These are phyloP conservation scores for Magnolia kwangsiensis DNA, from an alignment of 164 flowering plant species.

Conservation along the genomic window DNA sequence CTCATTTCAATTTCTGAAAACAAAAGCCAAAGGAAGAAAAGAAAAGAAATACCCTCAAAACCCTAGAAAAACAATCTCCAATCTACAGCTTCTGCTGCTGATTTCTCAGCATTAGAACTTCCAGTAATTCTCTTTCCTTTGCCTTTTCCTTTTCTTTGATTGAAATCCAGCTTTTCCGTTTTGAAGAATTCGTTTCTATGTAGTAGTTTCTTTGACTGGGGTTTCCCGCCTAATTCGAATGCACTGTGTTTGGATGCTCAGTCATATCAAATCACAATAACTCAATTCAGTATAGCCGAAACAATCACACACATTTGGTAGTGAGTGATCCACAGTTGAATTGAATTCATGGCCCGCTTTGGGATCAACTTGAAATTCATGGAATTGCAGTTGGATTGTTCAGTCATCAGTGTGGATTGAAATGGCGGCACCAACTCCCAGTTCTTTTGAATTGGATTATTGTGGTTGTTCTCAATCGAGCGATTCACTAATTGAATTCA, in stretches of 20 bases:
- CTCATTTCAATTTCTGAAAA: not conserved
- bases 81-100: not conserved
- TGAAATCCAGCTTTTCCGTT: too few relatives aligned
- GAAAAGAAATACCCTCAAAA: not conserved
- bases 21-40: too few relatives aligned
- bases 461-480: not conserved
- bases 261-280: too few relatives aligned
- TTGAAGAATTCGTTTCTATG: too few relatives aligned
- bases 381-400: not conserved
- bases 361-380: not conserved
- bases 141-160: not conserved
- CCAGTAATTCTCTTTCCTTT: not conserved
- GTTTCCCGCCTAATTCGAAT: too few relatives aligned
- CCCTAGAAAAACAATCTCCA: not conserved
- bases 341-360: not conserved
- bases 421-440: too few relatives aligned
- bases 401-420: not conserved
- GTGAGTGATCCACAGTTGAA: too few relatives aligned
- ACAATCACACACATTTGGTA: too few relatives aligned
- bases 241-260: too few relatives aligned
- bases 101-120: not conserved
- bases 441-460: too few relatives aligned
- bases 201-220: too few relatives aligned
- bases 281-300: too few relatives aligned
- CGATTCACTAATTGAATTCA: not conserved